These are phyloP conservation scores for Pseudocercospora fuligena DNA, from an alignment of 2,329 filamentous ascomycete species.

Conservation along the genomic window DNA sequence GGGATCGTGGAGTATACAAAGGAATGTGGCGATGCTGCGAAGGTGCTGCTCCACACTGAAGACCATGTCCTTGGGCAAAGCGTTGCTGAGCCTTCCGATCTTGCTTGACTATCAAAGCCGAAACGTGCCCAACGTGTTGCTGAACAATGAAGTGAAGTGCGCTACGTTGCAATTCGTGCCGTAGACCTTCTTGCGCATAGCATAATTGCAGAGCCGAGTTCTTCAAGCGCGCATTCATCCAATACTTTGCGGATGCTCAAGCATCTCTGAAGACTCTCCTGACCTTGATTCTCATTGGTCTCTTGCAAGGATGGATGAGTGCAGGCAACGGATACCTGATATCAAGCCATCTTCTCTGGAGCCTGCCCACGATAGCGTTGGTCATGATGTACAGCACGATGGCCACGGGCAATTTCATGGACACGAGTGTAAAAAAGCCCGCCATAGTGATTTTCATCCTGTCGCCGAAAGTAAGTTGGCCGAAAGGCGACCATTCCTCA, in stretches of 20 bases:
- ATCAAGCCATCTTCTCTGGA: conserved; percentile 35
- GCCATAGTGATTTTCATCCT: conserved; percentile 38
- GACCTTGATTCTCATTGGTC: conserved; percentile 34
- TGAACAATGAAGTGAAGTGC: not conserved
- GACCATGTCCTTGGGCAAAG: not conserved
- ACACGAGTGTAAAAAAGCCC: conserved; percentile 40
- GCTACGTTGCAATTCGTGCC: not conserved
- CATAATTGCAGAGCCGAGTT: not conserved
- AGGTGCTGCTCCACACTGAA: not conserved
- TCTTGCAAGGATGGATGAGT: conserved; percentile 33
- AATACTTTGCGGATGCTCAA: not conserved
- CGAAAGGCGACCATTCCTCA: not conserved
- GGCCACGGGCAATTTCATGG: conserved; percentile 45
- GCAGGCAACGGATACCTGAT: conserved; percentile 32
- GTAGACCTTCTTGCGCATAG: not conserved
- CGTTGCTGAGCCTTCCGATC: not conserved
- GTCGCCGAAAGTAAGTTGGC: conserved; percentile 23
- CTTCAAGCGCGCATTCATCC: not conserved
- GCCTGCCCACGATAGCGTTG: conserved; percentile 22
- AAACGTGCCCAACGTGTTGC: not conserved
- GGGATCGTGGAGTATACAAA: not conserved
- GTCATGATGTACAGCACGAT: conserved; percentile 48
- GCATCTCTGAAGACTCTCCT: conserved; percentile 24
- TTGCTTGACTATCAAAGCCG: not conserved
- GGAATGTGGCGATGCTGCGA: not conserved